Conservation (phyloP, 1,139 yeast genomes). For the Diutina sp. region DNA sequence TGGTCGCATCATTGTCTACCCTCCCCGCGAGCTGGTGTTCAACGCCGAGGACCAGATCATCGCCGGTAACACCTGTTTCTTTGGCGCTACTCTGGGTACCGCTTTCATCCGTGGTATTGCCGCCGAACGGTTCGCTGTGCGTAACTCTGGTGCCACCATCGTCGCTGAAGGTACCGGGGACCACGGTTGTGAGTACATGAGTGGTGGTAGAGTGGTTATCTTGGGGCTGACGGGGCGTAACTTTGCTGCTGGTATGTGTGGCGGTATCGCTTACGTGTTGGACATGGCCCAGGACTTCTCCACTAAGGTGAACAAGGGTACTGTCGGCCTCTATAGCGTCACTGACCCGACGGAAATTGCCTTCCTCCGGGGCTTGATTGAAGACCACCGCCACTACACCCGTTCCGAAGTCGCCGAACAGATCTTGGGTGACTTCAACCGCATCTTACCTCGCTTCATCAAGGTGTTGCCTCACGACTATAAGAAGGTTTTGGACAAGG, state of each 20-base stretch:
- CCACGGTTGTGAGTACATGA: conserved; percentile 98
- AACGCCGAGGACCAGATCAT: conserved; percentile 94
- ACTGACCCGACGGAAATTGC: conserved; percentile 90
- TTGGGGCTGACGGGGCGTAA: conserved; percentile 87
- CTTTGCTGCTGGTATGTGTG: conserved; percentile 99
- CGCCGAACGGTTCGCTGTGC: conserved; percentile 95
- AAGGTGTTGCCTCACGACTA: conserved; percentile 90
- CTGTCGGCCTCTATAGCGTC: conserved; percentile 68
- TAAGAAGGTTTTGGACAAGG: conserved; percentile 77
- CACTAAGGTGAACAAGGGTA: conserved; percentile 67
- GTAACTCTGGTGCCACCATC: conserved; percentile 96
- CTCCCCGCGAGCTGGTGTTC: conserved; percentile 73
- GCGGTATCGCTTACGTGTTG: conserved; percentile 95
- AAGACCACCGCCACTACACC: conserved; percentile 92
- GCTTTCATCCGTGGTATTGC: conserved; percentile 96
- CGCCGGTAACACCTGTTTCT: conserved; percentile 94
- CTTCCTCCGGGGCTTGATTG: conserved; percentile 82
- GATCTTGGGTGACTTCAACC: conserved; percentile 74
- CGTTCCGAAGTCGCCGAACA: conserved; percentile 83
- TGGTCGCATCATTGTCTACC: conserved; percentile 85
- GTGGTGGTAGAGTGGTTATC: conserved; percentile 95
- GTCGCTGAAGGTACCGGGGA: conserved; percentile 98
- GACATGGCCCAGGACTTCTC: conserved; percentile 90
- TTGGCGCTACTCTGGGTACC: conserved; percentile 94
- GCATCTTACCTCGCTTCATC: conserved; percentile 79